A percentile compares a stretch with the other conserved stretches of the same genome.
Evolutionary conservation across 495 filamentous ascomycete species (phyloP).

Genomic region (Chaetomidium leptoderma): DNA sequence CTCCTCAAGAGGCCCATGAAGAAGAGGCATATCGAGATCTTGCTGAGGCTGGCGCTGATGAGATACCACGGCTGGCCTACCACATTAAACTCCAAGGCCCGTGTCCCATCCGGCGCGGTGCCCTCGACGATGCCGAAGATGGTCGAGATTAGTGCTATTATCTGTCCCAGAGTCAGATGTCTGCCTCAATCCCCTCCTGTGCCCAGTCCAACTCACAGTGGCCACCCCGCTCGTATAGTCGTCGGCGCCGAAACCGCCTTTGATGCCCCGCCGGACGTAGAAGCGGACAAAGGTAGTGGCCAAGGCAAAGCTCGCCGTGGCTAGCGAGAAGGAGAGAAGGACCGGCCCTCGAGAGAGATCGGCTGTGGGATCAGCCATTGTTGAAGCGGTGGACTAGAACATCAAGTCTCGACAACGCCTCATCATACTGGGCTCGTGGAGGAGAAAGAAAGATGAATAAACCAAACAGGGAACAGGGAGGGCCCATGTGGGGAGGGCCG

Average conservation of each 20-base stretch:
- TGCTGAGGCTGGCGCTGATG: slow-evolving; percentile 35
- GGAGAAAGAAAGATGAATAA: slow-evolving; percentile 8
- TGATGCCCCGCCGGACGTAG: slow-evolving; percentile 29
- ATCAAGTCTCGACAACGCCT: slow-evolving; percentile 11
- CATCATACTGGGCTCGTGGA: slow-evolving; percentile 19
- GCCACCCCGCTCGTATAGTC: slow-evolving; percentile 33
- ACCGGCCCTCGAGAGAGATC: slow-evolving; percentile 35
- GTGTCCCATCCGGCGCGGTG: slow-evolving; percentile 21
- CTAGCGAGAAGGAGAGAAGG: slow-evolving; percentile 38
- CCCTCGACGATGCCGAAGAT: slow-evolving; percentile 35
- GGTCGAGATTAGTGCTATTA: slow-evolving; percentile 33
- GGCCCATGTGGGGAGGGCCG: background rate
- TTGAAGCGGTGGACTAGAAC: slow-evolving; percentile 12
- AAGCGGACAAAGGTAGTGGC: slow-evolving; percentile 35
- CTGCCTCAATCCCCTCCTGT: background rate
- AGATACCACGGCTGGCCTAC: slow-evolving; percentile 38
- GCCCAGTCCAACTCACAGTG: slow-evolving; percentile 23
- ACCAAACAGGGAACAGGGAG: slow-evolving; percentile 12
- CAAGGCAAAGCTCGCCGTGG: slow-evolving; percentile 32
- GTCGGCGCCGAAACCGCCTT: slow-evolving; percentile 27
- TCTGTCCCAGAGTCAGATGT: slow-evolving; percentile 15
- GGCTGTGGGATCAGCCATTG: slow-evolving; percentile 26
- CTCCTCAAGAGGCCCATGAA: slow-evolving; percentile 28
- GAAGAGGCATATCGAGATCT: slow-evolving; percentile 37
- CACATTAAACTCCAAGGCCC: slow-evolving; percentile 33